phyloP scores from a whole-genome alignment of 2,329 filamentous ascomycete genomes.

The Chrysosphaeria jannelii region DNA sequence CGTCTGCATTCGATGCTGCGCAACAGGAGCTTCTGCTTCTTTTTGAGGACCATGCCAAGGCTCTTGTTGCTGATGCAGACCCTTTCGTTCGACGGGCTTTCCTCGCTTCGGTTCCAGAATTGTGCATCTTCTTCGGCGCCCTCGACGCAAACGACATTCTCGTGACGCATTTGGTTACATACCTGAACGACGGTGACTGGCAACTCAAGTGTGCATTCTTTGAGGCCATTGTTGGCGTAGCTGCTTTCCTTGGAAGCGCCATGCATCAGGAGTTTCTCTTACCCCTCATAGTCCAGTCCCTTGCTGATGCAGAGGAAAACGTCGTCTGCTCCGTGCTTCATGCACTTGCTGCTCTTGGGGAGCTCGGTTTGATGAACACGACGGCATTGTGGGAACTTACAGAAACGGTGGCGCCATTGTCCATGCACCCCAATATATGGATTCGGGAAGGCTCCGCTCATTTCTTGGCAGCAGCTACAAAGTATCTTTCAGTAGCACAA shows the following conservation, averaged over 20 bases:
- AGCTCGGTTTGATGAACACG: constrained; percentile 61
- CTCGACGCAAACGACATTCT: constrained; percentile 89
- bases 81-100: constrained; percentile 72
- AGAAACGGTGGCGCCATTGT: constrained; percentile 54
- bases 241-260: constrained; percentile 63
- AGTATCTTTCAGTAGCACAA: constrained; percentile 50
- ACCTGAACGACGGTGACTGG: constrained; percentile 90
- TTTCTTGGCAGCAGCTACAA: constrained; percentile 50
- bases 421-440: constrained; percentile 86
- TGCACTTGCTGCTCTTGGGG: constrained; percentile 65
- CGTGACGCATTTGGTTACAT: constrained; percentile 83
- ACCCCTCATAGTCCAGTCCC: constrained; percentile 79
- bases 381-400: constrained; percentile 68
- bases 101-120: constrained; percentile 61
- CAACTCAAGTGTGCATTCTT: constrained; percentile 91
- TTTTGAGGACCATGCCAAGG: constrained; percentile 71
- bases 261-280: constrained; percentile 87
- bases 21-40: constrained; percentile 52
- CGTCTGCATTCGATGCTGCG: constrained; percentile 58
- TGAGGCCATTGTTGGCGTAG: constrained; percentile 77
- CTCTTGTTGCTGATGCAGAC: constrained; percentile 63
- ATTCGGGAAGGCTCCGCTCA: constrained; percentile 70
- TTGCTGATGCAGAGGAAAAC: constrained; percentile 79
- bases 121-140: constrained; percentile 87
- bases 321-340: constrained; percentile 77